Evolutionary conservation across 371 early-diverging fungal genomes (phyloP).

Genomic region (Lichtheimia hyalospora): DNA sequence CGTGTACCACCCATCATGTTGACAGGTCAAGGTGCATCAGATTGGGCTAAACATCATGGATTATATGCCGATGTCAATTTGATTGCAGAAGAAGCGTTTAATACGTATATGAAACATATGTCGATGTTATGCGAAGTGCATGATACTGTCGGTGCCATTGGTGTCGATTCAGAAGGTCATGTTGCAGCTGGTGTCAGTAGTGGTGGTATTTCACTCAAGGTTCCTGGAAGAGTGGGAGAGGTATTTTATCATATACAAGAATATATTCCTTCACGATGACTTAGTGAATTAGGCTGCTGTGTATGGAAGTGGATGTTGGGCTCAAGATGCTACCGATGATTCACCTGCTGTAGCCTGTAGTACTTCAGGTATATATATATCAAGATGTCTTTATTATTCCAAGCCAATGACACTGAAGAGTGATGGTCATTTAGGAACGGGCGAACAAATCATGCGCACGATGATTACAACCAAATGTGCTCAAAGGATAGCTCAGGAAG

Average conservation of each 20-base stretch:
- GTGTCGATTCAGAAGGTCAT: conserved; percentile 65
- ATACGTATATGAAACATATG: conserved; percentile 28
- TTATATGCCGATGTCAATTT: conserved; percentile 21
- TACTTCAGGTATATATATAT: conserved; percentile 46
- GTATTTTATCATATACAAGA: conserved; percentile 26
- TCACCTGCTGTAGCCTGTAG: conserved; percentile 64
- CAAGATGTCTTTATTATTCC: background rate
- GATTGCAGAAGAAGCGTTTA: conserved; percentile 15
- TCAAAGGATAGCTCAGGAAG: conserved; percentile 26
- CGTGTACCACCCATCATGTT: conserved; percentile 78
- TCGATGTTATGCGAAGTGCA: conserved; percentile 27
- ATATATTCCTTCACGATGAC: no score
- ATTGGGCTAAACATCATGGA: conserved; percentile 47
- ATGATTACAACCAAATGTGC: conserved; percentile 61
- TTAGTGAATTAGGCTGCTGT: conserved; percentile 57
- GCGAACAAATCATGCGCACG: conserved; percentile 81
- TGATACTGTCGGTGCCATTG: conserved; percentile 91
- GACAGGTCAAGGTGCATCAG: conserved; percentile 63
- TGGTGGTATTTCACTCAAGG: conserved; percentile 86
- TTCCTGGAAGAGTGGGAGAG: conserved; percentile 85
- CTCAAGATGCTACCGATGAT: conserved; percentile 37
- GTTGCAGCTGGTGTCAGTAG: conserved; percentile 82
- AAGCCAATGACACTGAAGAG: background rate
- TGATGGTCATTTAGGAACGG: conserved; percentile 56
- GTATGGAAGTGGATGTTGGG: conserved; percentile 77